Base-by-base conservation (phyloP, 805 yeast species). In the Dipodascus geniculatus region DNA sequence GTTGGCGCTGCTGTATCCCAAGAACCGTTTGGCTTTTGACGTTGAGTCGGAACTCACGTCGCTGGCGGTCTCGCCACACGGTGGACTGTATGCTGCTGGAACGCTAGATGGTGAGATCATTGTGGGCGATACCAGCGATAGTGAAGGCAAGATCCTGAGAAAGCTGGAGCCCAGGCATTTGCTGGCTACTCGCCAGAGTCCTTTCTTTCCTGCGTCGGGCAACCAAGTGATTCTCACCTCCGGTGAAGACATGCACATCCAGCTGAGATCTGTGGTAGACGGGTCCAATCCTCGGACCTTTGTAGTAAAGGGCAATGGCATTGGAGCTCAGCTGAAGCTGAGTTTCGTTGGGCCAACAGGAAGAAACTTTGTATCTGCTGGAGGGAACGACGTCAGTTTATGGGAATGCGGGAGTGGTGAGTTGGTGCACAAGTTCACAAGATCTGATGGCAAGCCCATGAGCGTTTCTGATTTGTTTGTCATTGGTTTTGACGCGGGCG, bases 391-490 rank as follows among this genome's bases (percentile, higher is more conserved):
- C 0, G 70, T 83, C 1, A 72, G 68, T 48, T 61, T 87, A 38
- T 85, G 89, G 90, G 91, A 85, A 60, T 78, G 87, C 63, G 82
- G 85, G 0, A 61, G 75, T 1, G 87, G 83, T 1, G 52, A 61
- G 19, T 60, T 67, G 6, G 62, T 83, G 2, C 67, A 74, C 59
- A 65, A 70, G 38, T 72, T 79, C 51, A 56, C 60, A 4, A 69
- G 78, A 42, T n/a, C 50, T 23, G 8, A 22, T 20, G 23, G 20
- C 52, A 1, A 51, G 50, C 24, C 49, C 51, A 11, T 4, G 11
- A 9, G 28, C 35, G 0, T 54, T 22, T 17, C 23, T 24, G 49
- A 42, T 4, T 19, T 49, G 44, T 3, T 9, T 19, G 48, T 22
- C 48, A 31, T 16, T 42, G 53, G 38, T 38, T 51, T 22, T 51